phyloP scores from a whole-genome alignment of 2,329 filamentous ascomycete species.

The Tolypocladium inflatum region DNA sequence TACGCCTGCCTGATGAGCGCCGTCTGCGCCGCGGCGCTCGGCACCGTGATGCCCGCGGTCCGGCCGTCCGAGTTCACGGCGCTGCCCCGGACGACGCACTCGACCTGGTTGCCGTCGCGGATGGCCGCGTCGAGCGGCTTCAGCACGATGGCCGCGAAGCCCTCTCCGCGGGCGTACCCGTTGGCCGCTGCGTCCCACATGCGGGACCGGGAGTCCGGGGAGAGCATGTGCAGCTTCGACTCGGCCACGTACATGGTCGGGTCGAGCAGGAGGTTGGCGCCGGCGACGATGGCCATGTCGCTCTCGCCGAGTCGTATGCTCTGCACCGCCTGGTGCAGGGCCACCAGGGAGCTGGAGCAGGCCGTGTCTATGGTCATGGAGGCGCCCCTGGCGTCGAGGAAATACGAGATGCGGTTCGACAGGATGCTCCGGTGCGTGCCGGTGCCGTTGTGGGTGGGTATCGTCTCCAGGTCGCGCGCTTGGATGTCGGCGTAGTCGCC shows the following conservation, averaged over 20 bases:
- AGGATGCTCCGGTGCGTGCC: constrained; percentile 31
- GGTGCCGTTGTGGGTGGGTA: constrained; percentile 29
- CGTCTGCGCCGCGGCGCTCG: constrained; percentile 8
- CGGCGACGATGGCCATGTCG: constrained; percentile 27
- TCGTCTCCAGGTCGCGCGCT: constrained; percentile 11
- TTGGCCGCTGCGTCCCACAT: constrained; percentile 30
- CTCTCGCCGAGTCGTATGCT: constrained; percentile 13
- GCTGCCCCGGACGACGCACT: constrained; percentile 23
- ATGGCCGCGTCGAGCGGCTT: constrained; percentile 34
- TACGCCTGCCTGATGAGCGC: constrained; percentile 19
- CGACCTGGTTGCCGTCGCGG: constrained; percentile 28
- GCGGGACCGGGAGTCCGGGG: constrained; percentile 2
- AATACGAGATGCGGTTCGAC: constrained; percentile 37
- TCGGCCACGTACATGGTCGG: constrained; percentile 5
- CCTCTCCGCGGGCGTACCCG: constrained; percentile 37
- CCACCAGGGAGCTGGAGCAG: constrained; percentile 38
- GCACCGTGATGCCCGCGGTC: constrained; percentile 29
- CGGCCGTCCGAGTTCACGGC: constrained; percentile 29
- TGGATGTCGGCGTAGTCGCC: constrained; percentile 26
- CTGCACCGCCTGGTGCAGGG: constrained; percentile 30
- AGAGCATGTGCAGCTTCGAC: constrained; percentile 8
- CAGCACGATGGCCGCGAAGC: constrained; percentile 28
- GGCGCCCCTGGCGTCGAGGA: constrained; percentile 35
- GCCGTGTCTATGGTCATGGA: constrained; percentile 41
- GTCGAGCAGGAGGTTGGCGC: constrained; percentile 30